Percentiles rank a stretch among this genome's conserved stretches.
phyloP scores from a whole-genome alignment of 2,329 filamentous ascomycete genomes.

The Penicillium sp. region DNA sequence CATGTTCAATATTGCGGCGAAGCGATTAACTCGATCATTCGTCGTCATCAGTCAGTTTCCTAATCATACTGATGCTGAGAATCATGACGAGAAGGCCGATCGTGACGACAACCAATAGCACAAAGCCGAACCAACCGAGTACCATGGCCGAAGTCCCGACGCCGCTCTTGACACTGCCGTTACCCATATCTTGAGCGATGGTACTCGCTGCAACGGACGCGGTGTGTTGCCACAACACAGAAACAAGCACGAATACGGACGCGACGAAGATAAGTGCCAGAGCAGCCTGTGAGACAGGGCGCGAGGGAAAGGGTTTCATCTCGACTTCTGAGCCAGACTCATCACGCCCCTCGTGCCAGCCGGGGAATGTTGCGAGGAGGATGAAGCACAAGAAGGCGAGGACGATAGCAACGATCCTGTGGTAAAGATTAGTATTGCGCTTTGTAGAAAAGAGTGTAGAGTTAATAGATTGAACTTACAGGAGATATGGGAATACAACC shows the following conservation, averaged over 20 bases:
- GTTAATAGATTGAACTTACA: slow-evolving; percentile 63
- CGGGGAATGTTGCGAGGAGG: slow-evolving; percentile 92
- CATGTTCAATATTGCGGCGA: neutral
- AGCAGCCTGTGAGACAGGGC: slow-evolving; percentile 89
- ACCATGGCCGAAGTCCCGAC: slow-evolving; percentile 97
- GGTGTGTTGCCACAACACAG: slow-evolving; percentile 72
- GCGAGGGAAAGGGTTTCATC: slow-evolving; percentile 90
- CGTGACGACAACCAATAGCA: slow-evolving; percentile 89
- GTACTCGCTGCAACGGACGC: slow-evolving; percentile 93
- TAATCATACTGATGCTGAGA: slow-evolving; percentile 82
- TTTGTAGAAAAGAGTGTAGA: neutral
- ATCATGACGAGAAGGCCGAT: slow-evolving; percentile 97
- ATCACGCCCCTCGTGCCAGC: slow-evolving; percentile 93
- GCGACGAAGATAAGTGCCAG: slow-evolving; percentile 85
- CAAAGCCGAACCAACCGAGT: slow-evolving; percentile 96
- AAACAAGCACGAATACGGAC: slow-evolving; percentile 68
- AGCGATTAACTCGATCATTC: slow-evolving; percentile 21
- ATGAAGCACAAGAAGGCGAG: slow-evolving; percentile 96
- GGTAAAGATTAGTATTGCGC: slow-evolving; percentile 9
- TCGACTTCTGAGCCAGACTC: slow-evolving; percentile 81
- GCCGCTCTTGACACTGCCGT: slow-evolving; percentile 82
- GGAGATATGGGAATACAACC: slow-evolving; percentile 95
- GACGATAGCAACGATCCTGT: slow-evolving; percentile 92
- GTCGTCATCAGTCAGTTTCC: slow-evolving; percentile 58
- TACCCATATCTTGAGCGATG: slow-evolving; percentile 89